A percentile compares a stretch with the other conserved stretches of the same genome.
These are phyloP conservation scores for Calonectria pseudoturangicola DNA, from an alignment of 2,329 filamentous ascomycete species.

Conservation along the genomic window DNA sequence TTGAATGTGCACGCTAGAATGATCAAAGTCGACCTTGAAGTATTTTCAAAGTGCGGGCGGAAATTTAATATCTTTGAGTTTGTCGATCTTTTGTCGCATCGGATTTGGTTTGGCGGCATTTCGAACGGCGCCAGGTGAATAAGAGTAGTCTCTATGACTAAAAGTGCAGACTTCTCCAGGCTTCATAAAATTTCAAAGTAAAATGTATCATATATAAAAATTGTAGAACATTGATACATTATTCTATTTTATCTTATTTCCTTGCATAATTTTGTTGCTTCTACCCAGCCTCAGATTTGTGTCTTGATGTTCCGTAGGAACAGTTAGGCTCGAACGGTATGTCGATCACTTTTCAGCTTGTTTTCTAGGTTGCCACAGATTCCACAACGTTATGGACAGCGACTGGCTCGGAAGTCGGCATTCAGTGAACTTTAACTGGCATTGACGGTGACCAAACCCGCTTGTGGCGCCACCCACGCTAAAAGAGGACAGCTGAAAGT, in stretches of 20 bases:
- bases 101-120: too few relatives aligned
- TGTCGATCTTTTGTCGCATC: not conserved
- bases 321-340: not conserved
- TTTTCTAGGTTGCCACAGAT: not conserved
- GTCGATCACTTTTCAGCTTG: slow-evolving; percentile 4
- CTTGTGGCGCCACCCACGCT: not conserved
- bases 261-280: too few relatives aligned
- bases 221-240: too few relatives aligned
- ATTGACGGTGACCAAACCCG: not conserved
- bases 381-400: not conserved
- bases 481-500: not conserved
- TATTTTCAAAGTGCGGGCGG: not conserved
- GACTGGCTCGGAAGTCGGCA: slow-evolving; percentile 2
- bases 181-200: too few relatives aligned
- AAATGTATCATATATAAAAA: too few relatives aligned
- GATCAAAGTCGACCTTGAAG: too few relatives aligned
- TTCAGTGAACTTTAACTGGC: not conserved
- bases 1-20: not conserved
- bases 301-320: too few relatives aligned
- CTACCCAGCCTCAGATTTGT: too few relatives aligned
- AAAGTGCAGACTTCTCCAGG: too few relatives aligned
- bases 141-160: too few relatives aligned
- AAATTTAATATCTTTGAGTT: not conserved
- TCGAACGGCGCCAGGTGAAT: too few relatives aligned
- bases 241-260: too few relatives aligned